A percentile compares a stretch with the other conserved stretches of the same genome.
phyloP scores from a whole-genome alignment of 768 basidiomycete species.

The Boletus barrowsii region DNA sequence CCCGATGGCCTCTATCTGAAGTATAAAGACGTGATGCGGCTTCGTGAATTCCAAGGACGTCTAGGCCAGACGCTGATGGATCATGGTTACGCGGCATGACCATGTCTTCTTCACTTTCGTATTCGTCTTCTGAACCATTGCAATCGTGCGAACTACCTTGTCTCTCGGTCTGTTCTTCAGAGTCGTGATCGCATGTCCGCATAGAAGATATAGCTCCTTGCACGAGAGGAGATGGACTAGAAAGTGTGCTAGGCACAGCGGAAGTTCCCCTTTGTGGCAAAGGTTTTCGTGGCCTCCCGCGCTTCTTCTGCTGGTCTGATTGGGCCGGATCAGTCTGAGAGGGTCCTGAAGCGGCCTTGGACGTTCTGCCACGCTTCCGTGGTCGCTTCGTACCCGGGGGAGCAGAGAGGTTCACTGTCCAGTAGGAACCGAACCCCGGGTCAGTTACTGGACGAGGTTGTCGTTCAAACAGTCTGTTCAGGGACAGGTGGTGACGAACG shows the following conservation, averaged over 20 bases:
- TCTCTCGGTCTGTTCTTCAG: constrained; percentile 39
- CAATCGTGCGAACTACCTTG: constrained; percentile 39
- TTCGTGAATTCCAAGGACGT: constrained; percentile 33
- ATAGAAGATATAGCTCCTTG: constrained; percentile 27
- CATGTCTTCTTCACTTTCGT: constrained; percentile 69
- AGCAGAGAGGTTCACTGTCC: constrained; percentile 85
- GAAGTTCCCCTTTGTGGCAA: constrained; percentile 16
- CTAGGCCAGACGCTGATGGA: constrained; percentile 37
- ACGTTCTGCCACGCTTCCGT: constrained; percentile 69
- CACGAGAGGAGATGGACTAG: constrained; percentile 16
- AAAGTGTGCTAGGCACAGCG: constrained; percentile 6
- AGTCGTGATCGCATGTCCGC: constrained; percentile 31
- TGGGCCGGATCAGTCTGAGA: constrained; percentile 8
- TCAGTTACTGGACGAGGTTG: constrained; percentile 80
- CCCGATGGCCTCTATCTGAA: constrained; percentile 28
- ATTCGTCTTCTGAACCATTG: constrained; percentile 48
- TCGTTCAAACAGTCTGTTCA: constrained; percentile 79
- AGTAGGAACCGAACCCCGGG: constrained; percentile 85
- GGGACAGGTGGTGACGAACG: constrained; percentile 78
- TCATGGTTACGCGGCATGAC: constrained; percentile 44
- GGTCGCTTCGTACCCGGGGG: constrained; percentile 85
- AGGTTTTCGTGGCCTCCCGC: constrained; percentile 40
- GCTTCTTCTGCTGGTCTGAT: constrained; percentile 34
- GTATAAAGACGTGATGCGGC: constrained; percentile 43
- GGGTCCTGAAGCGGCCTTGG: constrained; percentile 39